Base-by-base conservation (phyloP, 192 early-diverging fungal genomes). In the Thamnidium elegans region DNA sequence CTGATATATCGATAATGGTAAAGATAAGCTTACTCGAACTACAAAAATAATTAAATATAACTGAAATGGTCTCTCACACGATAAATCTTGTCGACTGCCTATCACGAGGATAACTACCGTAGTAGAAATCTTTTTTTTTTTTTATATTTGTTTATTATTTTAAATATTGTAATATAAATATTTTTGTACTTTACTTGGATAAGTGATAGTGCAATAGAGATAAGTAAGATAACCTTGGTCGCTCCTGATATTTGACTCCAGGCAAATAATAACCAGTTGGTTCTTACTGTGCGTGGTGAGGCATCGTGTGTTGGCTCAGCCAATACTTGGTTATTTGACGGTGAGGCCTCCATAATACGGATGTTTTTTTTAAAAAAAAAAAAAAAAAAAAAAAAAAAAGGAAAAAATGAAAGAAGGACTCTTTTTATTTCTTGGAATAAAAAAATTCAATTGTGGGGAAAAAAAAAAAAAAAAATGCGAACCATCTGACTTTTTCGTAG, bases 21-120 rank as follows among this genome's bases (percentile, higher is more conserved):
- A 14, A 32, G 60, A 19, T 8, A 69, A 9, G 13, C 39, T 50
- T n/a, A 62, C 58, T 62, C 67, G 50, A 7, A 55, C 10, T 2
- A 56, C 60, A 47, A 47, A 55, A 14, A 50, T 59, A 17, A 69
- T 63, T 42, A 69, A 39, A 55, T 62, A 69, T 11, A 55, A 21
- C 23, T 63, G 21, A 8, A 69, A 20, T 23, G 67, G 67, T 47
- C 62, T 69, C 19, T 69, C 67, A 26, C 67, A 50, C 42, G 14
- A 30, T 46, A 21, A 26, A 26, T n/a, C 1, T 44, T 44, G 10
- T 15, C 6, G 6, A 9, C 20, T 17, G 20, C 9, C 26, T 53
- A 30, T 53, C 5, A 53, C 13, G 3, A 53, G 60, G 11, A 36
- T 58, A 43, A 13, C 3, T 19, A 54, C 3, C 20, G 23, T 26